Base-by-base conservation (phyloP, 2,329 filamentous ascomycete species). In the Ophidiomyces ophidiicola region DNA sequence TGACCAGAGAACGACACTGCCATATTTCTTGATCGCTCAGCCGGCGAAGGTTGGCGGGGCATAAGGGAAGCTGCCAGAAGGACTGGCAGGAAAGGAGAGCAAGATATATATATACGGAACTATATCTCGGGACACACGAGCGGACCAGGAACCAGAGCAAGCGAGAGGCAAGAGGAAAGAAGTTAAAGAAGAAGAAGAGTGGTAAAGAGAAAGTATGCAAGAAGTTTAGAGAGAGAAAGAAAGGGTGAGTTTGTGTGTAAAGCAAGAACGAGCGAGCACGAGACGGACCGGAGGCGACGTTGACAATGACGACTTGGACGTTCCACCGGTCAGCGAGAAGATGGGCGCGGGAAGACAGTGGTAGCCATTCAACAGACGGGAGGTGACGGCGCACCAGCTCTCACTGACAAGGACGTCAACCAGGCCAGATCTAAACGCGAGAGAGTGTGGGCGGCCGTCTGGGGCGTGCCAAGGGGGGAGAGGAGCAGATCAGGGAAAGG, bases 1-100 rank as follows among this genome's bases (percentile, higher is more conserved):
- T 39, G 36, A n/a, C 35, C 32, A 3, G 43, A 39, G 32, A 33
- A 45, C 20, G 43, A 32, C 18, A 45, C 36, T 6, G 43, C 39
- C 43, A 45, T 45, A 12, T 29, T 35, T 36, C 33, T 35, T 39
- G 31, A 38, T 14, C 33, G 33, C 34, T 42, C 39, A 23, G 33
- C 15, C 7, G 39, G 32, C 3, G 34, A 37, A 15, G 33, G 32
- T 42, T 24, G 32, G 39, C 39, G 39, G 39, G 39, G 34, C 39
- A 42, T 42, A n/a, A 36, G 32, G 34, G 39, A 33, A 24, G 39
- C 20, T 26, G 30, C 36, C 32, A 40, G 18, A 30, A 32, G 2
- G 18, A 26, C 15, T 7, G 29, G 14, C 29, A 28, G 21, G 17
- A 28, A 26, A 32, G 23, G 26, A 18, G 6, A 10, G 8, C 23